These are phyloP conservation scores for Colletotrichum filicis DNA, from an alignment of 2,329 filamentous ascomycete species.

Conservation along the genomic window DNA sequence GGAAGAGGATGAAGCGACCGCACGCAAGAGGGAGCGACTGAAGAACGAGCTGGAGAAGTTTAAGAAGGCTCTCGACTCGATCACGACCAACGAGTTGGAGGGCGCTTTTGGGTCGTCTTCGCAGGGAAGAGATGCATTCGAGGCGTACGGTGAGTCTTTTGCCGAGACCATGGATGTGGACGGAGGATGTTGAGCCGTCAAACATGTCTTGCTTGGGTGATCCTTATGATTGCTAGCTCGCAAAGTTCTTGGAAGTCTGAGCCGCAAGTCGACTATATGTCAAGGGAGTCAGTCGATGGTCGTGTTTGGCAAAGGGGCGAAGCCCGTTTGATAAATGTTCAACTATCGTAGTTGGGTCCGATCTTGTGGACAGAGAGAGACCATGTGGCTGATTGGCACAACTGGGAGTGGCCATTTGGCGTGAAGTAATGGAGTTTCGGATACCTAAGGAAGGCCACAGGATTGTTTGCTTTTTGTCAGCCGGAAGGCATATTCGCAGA, in stretches of 20 bases:
- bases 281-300: not conserved
- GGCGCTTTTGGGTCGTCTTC: slow-evolving; percentile 34
- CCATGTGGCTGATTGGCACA: not conserved
- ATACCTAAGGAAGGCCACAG: not conserved
- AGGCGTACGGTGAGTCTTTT: slow-evolving; percentile 16
- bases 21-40: slow-evolving; percentile 51
- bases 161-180: slow-evolving; percentile 27
- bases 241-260: not conserved
- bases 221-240: not conserved
- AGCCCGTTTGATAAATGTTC: not conserved
- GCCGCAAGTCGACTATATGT: not conserved
- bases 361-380: not conserved
- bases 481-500: not conserved
- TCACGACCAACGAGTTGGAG: slow-evolving; percentile 57
- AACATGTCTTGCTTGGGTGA: not conserved
- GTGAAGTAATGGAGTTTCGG: slow-evolving; percentile 9
- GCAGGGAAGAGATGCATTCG: not conserved
- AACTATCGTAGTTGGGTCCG: not conserved
- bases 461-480: not conserved
- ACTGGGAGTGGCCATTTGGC: not conserved
- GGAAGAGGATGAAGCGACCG: slow-evolving; percentile 59
- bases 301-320: not conserved
- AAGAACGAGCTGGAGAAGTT: slow-evolving; percentile 59
- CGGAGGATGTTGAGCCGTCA: not conserved
- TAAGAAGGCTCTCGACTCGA: slow-evolving; percentile 56